Evolutionary conservation across 1,284 basidiomycete genomes (phyloP), one percentile per base, ranked within the genome.

Genomic region (Puccinia sorghi): DNA sequence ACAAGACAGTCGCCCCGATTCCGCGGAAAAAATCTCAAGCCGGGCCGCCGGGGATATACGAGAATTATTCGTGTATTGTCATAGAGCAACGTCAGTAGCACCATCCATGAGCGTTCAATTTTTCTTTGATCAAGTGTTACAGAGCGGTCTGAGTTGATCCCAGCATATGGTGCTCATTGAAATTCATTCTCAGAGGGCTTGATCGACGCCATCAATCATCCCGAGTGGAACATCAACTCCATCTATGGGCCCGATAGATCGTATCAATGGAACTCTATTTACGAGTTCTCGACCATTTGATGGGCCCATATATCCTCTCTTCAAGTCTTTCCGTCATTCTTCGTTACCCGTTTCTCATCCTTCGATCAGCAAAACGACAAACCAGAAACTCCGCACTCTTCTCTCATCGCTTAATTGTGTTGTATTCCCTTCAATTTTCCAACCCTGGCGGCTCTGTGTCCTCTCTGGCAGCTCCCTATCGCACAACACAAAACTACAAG

Each of bases 181-280:
- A 27, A 20, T 3, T n/a, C 15, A 8, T 25, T 46, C 0, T 32
- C 27, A 78, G 86, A 88, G 81, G 86, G 86, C 6, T 83, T 84
- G 64, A 87, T 88, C 32, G 87, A 87, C 80, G 87, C 85, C 7
- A 87, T 88, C 74, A 87, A 88, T 82, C 86, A 87, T 72, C 87
- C 86, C 2, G 84, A 86, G 75, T 87, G 86, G 81, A 84, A 84
- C 5, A 82, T 87, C 4, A 82, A 87, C 81, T 86, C 87, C 79
- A 87, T 88, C 56, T 87, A 85, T 82, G 86, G 86, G 2, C 86
- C 86, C 1, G 80, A 80, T 5, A 82, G 85, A 43, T 82, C 85
- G 13, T 87, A 87, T 81, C 80, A 82, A 15, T 88, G 87, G 87
- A 84, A 86, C 69, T 81, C 86, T 25, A 84, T 85, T 20, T 87